Conservation (phyloP, 2,329 filamentous ascomycete species). For the Diaporthe australafricana region DNA sequence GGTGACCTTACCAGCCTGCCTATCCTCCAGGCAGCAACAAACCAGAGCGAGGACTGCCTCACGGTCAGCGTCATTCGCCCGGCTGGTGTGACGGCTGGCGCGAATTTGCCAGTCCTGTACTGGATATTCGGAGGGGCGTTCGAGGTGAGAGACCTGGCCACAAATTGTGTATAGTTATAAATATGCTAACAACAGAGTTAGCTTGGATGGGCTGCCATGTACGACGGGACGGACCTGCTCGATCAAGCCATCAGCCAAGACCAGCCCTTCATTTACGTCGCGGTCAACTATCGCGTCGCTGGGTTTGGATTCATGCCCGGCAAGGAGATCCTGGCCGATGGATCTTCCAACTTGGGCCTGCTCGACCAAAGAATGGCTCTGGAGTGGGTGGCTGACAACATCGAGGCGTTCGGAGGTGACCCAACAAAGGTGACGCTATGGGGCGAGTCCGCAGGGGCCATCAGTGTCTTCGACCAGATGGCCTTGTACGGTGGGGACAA, state of each 20-base stretch:
- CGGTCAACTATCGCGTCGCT: slow-evolving; percentile 81
- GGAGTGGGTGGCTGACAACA: slow-evolving; percentile 83
- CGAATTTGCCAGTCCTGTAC: slow-evolving; percentile 74
- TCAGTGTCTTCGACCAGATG: slow-evolving; percentile 83
- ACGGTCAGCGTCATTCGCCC: slow-evolving; percentile 71
- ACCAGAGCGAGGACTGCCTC: slow-evolving; percentile 73
- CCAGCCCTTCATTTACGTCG: slow-evolving; percentile 79
- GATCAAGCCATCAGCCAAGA: slow-evolving; percentile 57
- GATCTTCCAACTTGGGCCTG: slow-evolving; percentile 76
- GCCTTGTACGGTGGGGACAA: slow-evolving; percentile 78
- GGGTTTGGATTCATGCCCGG: slow-evolving; percentile 81
- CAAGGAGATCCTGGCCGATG: slow-evolving; percentile 74
- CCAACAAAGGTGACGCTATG: slow-evolving; percentile 83
- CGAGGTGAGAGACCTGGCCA: slow-evolving; percentile 47
- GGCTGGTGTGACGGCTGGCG: slow-evolving; percentile 61
- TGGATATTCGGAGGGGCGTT: slow-evolving; percentile 80
- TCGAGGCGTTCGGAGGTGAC: slow-evolving; percentile 82
- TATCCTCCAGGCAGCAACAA: slow-evolving; percentile 65
- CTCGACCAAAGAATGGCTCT: slow-evolving; percentile 79
- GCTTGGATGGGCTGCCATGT: slow-evolving; percentile 62
- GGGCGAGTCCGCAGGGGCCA: slow-evolving; percentile 79
- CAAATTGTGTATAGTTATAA: background rate
- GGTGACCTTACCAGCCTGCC: slow-evolving; percentile 65
- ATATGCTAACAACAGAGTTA: slow-evolving; percentile 32
- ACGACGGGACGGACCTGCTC: slow-evolving; percentile 63